Conservation (phyloP, 208 protist species). For the Acanthamoeba lenticulata region DNA sequence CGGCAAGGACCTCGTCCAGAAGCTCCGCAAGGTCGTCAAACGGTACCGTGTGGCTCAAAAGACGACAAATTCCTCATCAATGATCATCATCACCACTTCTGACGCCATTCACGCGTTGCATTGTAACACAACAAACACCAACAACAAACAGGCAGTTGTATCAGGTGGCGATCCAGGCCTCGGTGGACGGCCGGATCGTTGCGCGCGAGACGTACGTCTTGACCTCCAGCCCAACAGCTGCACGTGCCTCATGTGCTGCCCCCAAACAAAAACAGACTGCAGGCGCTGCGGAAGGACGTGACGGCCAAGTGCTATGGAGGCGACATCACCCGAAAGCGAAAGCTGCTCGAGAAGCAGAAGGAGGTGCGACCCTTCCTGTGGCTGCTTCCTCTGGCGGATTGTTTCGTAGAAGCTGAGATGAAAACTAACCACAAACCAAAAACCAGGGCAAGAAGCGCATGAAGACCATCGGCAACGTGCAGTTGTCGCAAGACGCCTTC, state of each 20-base stretch:
- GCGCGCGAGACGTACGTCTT: slow-evolving; percentile 90
- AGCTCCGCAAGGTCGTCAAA: slow-evolving; percentile 91
- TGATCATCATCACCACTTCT: too few species aligned
- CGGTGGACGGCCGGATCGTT: slow-evolving; percentile 90
- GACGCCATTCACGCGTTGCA: too few species aligned
- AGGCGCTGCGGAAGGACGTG: slow-evolving; percentile 94
- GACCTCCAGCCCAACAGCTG: neutral
- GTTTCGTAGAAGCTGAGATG: too few species aligned
- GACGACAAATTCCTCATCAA: too few species aligned
- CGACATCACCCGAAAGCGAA: slow-evolving; percentile 95
- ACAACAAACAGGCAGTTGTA: slow-evolving; percentile 86
- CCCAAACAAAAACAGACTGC: slow-evolving; percentile 67
- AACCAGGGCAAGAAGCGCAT: slow-evolving; percentile 96
- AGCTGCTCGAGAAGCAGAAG: slow-evolving; percentile 97
- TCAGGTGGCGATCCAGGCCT: slow-evolving; percentile 93
- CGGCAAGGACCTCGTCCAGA: slow-evolving; percentile 88
- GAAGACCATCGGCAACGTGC: slow-evolving; percentile 93
- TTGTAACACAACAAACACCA: neutral
- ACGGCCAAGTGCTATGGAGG: slow-evolving; percentile 92
- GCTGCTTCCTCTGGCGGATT: neutral
- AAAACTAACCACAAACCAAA: too few species aligned
- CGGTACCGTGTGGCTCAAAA: too few species aligned
- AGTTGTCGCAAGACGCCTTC: slow-evolving; percentile 93
- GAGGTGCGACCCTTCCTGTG: slow-evolving; percentile 78
- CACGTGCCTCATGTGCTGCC: neutral